Percentiles rank a stretch among this genome's conserved stretches.
These are phyloP conservation scores for Barnettozyma salicaria DNA, from an alignment of 805 yeast genomes.

Conservation along the genomic window DNA sequence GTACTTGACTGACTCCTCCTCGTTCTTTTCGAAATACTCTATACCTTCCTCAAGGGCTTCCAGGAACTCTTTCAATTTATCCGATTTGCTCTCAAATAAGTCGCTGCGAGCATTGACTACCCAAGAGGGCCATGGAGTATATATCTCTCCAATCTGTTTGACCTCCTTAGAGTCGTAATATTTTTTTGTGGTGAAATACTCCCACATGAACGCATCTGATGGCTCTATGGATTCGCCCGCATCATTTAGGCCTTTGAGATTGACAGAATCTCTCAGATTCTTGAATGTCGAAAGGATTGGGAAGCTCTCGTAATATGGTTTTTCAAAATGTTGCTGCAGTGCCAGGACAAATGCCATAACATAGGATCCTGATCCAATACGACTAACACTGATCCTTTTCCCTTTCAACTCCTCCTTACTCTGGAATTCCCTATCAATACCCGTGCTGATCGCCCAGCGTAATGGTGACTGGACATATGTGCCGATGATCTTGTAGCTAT, in stretches of 20 bases:
- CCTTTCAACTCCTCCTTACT: constrained; percentile 50
- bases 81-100: constrained; percentile 29
- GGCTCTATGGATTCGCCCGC: constrained; percentile 31
- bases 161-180: constrained; percentile 78
- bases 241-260: constrained; percentile 31
- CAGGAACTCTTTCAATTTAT: constrained; percentile 36
- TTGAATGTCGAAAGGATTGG: constrained; percentile 61
- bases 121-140: constrained; percentile 98
- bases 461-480: constrained; percentile 84
- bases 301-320: constrained; percentile 46
- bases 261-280: constrained; percentile 76
- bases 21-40: constrained; percentile 50
- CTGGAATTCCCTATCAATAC: constrained; percentile 54
- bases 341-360: constrained; percentile 87
- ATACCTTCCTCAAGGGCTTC: constrained; percentile 62
- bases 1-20: constrained; percentile 58
- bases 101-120: constrained; percentile 53
- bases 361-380: constrained; percentile 89
- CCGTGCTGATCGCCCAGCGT: constrained; percentile 88
- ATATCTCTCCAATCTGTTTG: constrained; percentile 78
- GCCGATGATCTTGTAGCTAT: constrained; percentile 59
- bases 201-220: constrained; percentile 94
- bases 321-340: constrained; percentile 46
- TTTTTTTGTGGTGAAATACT: constrained; percentile 79
- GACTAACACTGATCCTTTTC: constrained; percentile 65